Percentiles rank a stretch among this genome's conserved stretches.
These are phyloP conservation scores for Silene vulgaris DNA, from an alignment of 179 eudicot genomes.

Conservation along the genomic window DNA sequence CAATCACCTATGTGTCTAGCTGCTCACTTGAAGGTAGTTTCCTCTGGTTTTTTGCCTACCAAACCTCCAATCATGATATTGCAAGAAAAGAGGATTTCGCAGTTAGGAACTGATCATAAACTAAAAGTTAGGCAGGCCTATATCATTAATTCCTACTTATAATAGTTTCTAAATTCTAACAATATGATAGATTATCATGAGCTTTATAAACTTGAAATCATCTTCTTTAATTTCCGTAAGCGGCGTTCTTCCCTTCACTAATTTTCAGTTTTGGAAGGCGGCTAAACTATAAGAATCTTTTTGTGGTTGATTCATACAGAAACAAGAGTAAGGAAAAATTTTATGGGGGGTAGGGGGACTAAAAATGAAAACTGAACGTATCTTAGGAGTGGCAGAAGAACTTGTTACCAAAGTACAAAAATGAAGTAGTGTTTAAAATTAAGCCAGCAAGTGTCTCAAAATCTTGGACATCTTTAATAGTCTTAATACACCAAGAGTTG, in stretches of 20 bases:
- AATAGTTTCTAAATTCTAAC: not conserved
- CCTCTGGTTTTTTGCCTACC: not conserved
- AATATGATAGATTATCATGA: not conserved
- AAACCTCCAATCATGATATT: not conserved
- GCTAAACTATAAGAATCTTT: not conserved
- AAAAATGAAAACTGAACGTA: not conserved
- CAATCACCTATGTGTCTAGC: not conserved
- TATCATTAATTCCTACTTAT: not conserved
- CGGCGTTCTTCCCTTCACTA: not conserved
- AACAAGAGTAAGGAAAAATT: not conserved
- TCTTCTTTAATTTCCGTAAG: not conserved
- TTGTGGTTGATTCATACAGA: not conserved
- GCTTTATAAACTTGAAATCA: not conserved
- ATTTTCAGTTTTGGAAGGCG: not conserved
- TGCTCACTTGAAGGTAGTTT: not conserved
- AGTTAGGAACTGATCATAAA: not conserved
- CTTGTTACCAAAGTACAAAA: not conserved
- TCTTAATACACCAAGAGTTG: not conserved
- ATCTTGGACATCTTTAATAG: not conserved
- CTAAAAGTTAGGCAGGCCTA: not conserved
- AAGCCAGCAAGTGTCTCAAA: not conserved
- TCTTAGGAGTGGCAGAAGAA: not conserved
- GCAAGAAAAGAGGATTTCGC: not conserved
- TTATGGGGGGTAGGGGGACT: no score
- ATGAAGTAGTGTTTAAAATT: not conserved